A percentile compares a stretch with the other conserved stretches of the same genome.
Evolutionary conservation across 2,329 filamentous ascomycete species (phyloP).

Genomic region (Sarocladium oryzae): DNA sequence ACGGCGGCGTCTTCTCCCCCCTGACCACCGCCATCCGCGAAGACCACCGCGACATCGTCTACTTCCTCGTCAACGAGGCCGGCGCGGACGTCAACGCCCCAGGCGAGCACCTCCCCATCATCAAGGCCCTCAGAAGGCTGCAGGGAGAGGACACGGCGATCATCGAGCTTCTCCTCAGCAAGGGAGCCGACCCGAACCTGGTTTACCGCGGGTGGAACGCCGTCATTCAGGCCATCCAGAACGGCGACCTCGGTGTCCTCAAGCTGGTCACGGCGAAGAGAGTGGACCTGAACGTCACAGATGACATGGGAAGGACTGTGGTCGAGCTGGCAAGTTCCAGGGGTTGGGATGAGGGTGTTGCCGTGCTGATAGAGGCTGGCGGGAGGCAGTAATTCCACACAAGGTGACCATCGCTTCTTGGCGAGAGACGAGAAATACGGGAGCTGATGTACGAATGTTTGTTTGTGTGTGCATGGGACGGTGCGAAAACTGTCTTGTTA

Average conservation of each 20-base stretch:
- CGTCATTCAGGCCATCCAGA: slow-evolving; percentile 59
- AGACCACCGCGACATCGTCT: slow-evolving; percentile 52
- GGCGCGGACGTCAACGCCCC: slow-evolving; percentile 60
- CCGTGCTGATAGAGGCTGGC: slow-evolving; percentile 30
- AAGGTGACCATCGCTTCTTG: no score
- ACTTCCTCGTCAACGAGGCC: slow-evolving; percentile 53
- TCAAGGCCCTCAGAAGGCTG: slow-evolving; percentile 60
- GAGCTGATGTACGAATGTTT: background rate
- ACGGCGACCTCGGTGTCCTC: slow-evolving; percentile 50
- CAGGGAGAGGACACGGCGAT: slow-evolving; percentile 51
- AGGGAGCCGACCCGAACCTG: slow-evolving; percentile 62
- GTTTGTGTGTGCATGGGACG: background rate
- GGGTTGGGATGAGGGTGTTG: slow-evolving; percentile 51
- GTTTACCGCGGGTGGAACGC: slow-evolving; percentile 61
- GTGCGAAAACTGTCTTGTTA: background rate
- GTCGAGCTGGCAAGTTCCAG: slow-evolving; percentile 51
- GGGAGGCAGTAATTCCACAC: slow-evolving; percentile 3
- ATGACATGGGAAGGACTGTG: slow-evolving; percentile 48
- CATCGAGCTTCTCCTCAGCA: slow-evolving; percentile 54
- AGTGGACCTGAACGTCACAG: slow-evolving; percentile 44
- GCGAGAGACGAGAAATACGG: background rate
- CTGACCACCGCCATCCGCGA: slow-evolving; percentile 63
- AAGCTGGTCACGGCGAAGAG: slow-evolving; percentile 42
- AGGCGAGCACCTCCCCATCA: slow-evolving; percentile 64
- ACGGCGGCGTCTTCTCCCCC: slow-evolving; percentile 65